Conservation (phyloP, 2,329 filamentous ascomycete species). For the Immersiporthe knoxdaviesiana region DNA sequence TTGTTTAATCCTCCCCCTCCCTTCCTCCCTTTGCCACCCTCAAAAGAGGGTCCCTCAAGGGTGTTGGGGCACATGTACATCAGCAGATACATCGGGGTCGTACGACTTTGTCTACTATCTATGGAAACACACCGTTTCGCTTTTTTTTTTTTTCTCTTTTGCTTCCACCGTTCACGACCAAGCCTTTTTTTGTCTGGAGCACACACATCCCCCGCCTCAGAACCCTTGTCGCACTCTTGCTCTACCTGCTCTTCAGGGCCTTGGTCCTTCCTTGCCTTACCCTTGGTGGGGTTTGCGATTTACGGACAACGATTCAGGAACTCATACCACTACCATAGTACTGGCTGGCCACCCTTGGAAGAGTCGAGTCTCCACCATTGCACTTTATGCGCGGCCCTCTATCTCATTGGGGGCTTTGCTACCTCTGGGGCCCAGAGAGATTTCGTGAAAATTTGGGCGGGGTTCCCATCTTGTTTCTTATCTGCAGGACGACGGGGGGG, state of each 20-base stretch:
- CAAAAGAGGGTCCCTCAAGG: not conserved
- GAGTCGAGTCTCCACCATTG: not conserved
- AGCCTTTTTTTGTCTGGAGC: not conserved
- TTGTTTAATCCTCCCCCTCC: not conserved
- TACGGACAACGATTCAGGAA: not conserved
- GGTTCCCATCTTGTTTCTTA: slow-evolving; percentile 2
- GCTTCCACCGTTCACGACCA: not conserved
- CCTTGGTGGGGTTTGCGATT: not conserved
- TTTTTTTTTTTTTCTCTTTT: not conserved
- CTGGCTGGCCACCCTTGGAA: not conserved
- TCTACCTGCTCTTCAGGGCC: not conserved
- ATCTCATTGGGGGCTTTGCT: not conserved
- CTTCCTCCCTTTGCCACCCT: not conserved
- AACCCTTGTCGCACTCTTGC: not conserved
- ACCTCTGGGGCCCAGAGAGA: not conserved
- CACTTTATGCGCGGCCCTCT: not conserved
- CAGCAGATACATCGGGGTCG: not conserved
- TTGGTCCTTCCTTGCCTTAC: no score
- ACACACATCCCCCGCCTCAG: not conserved
- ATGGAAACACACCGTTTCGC: not conserved
- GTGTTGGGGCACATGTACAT: not conserved
- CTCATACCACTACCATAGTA: not conserved
- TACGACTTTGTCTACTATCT: not conserved
- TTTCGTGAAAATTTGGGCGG: not conserved
- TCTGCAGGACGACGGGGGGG: not conserved